A percentile compares a stretch with the other conserved stretches of the same genome.
Evolutionary conservation across 139 green algal genomes (phyloP).

Genomic region (Micromonas pusilla): DNA sequence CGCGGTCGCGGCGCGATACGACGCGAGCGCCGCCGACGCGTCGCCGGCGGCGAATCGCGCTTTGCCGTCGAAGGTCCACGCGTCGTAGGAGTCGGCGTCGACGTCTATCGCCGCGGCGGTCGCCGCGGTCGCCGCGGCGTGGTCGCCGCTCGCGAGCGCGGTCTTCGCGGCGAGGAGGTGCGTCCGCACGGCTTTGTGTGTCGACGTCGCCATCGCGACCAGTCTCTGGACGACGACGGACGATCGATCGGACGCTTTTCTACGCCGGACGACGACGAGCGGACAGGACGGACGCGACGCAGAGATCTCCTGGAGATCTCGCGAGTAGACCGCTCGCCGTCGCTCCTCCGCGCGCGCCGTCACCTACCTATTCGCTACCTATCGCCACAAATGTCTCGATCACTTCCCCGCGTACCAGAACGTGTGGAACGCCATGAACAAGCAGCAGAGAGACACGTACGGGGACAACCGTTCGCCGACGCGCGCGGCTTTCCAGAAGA

Average conservation of each 20-base stretch:
- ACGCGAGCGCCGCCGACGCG: background rate
- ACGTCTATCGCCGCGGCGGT: background rate
- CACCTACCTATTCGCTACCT: too few relatives aligned
- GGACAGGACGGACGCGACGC: too few relatives aligned
- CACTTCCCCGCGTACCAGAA: background rate
- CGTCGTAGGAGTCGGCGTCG: background rate
- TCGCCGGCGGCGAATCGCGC: background rate
- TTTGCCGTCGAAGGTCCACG: background rate
- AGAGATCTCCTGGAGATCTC: too few relatives aligned
- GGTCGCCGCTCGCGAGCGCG: background rate
- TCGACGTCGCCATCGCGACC: too few relatives aligned
- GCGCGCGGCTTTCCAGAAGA: conserved; percentile 31
- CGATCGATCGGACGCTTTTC: too few relatives aligned
- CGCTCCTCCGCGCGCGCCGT: too few relatives aligned
- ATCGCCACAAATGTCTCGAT: too few relatives aligned
- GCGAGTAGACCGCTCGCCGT: too few relatives aligned
- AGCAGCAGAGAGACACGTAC: background rate
- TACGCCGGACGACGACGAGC: too few relatives aligned
- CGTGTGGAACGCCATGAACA: conserved; percentile 20
- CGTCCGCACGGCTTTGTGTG: background rate
- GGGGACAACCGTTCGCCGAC: conserved; percentile 17
- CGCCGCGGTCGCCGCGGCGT: background rate
- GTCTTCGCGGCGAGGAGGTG: background rate
- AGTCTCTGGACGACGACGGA: too few relatives aligned
- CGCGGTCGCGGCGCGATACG: background rate